phyloP scores from a whole-genome alignment of 1,139 yeast genomes.

The Taphrina flavorubra region DNA sequence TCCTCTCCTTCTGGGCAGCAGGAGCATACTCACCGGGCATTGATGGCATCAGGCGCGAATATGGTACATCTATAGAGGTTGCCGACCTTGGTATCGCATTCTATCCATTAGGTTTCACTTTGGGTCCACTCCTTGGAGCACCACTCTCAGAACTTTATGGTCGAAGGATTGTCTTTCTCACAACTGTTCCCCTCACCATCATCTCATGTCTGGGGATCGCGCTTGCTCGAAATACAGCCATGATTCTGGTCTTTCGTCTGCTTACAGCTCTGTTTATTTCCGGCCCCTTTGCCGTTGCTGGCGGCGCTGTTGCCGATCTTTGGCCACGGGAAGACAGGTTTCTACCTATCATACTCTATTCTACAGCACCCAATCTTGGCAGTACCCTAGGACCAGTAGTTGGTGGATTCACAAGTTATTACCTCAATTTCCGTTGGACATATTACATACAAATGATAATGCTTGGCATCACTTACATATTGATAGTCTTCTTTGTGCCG shows the following conservation, averaged over 20 bases:
- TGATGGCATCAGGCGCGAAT: constrained; percentile 19
- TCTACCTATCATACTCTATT: constrained; percentile 55
- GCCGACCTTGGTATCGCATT: constrained; percentile 55
- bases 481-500: constrained; percentile 64
- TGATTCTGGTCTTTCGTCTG: constrained; percentile 68
- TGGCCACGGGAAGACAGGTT: constrained; percentile 24
- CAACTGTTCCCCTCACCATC: constrained; percentile 62
- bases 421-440: constrained; percentile 69
- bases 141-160: constrained; percentile 58
- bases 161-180: constrained; percentile 56
- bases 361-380: constrained; percentile 70
- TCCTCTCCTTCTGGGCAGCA: constrained; percentile 44
- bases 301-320: constrained; percentile 70
- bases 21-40: constrained; percentile 34
- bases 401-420: constrained; percentile 76
- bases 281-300: constrained; percentile 85
- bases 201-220: constrained; percentile 66
- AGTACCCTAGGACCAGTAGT: constrained; percentile 79
- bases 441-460: constrained; percentile 60
- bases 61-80: constrained; percentile 18
- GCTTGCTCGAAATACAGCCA: constrained; percentile 59
- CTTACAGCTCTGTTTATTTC: constrained; percentile 80
- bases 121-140: constrained; percentile 64
- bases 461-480: constrained; percentile 61
- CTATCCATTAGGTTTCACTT: constrained; percentile 62